Conservation (phyloP, 2,329 filamentous ascomycete genomes). For the Fusarium brachygibbosum region DNA sequence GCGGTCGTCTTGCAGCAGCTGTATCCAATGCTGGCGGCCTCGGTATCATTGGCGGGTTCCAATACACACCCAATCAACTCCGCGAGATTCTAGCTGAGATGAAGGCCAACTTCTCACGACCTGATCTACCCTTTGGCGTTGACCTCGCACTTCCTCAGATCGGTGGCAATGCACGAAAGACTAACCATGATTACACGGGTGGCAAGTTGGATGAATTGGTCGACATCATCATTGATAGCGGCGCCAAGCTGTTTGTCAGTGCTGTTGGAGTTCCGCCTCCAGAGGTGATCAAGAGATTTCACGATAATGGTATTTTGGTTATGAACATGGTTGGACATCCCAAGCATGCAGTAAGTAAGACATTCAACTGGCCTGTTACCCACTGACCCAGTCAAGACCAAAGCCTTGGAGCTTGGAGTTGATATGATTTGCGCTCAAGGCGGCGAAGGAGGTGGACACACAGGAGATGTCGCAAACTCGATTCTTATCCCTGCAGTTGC, state of each 20-base stretch:
- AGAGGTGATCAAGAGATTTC: constrained; percentile 79
- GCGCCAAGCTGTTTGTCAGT: constrained; percentile 86
- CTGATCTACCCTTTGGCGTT: constrained; percentile 85
- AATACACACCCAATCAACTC: constrained; percentile 80
- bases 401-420: constrained; percentile 87
- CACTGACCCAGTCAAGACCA: constrained; percentile 56
- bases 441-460: constrained; percentile 93
- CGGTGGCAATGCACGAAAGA: constrained; percentile 84
- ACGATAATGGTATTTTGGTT: constrained; percentile 82
- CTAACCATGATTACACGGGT: constrained; percentile 95
- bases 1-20: constrained; percentile 82
- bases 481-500: constrained; percentile 89
- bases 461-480: constrained; percentile 86
- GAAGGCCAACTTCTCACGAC: constrained; percentile 77
- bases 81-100: constrained; percentile 87
- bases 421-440: constrained; percentile 95
- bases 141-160: constrained; percentile 93
- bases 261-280: constrained; percentile 89
- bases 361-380: background rate
- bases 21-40: constrained; percentile 91
- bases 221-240: constrained; percentile 85
- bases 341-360: constrained; percentile 76
- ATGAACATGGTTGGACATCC: constrained; percentile 99
- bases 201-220: constrained; percentile 90
- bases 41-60: constrained; percentile 79